These are phyloP conservation scores for Penicillium sp. DNA, from an alignment of 2,329 filamentous ascomycete genomes.

Conservation along the genomic window DNA sequence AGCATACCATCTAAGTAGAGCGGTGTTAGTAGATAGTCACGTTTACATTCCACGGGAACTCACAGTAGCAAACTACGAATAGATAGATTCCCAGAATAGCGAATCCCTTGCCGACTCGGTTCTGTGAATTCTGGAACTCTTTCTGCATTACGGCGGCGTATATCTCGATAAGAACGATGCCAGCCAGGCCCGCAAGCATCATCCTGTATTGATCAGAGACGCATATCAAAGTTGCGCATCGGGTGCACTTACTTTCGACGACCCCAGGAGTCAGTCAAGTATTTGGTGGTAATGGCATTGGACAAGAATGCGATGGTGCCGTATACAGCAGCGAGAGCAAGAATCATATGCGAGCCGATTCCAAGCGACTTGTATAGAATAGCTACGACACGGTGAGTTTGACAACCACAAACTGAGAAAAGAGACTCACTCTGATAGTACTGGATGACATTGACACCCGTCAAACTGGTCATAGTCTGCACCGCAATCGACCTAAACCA, in stretches of 20 bases:
- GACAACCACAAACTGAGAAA: slow-evolving; percentile 26
- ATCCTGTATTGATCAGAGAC: slow-evolving; percentile 39
- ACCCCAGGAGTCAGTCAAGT: slow-evolving; percentile 56
- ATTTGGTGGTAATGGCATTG: slow-evolving; percentile 51
- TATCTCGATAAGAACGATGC: slow-evolving; percentile 54
- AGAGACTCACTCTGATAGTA: slow-evolving; percentile 31
- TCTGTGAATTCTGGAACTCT: slow-evolving; percentile 53
- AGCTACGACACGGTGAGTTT: slow-evolving; percentile 33
- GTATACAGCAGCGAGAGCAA: slow-evolving; percentile 53
- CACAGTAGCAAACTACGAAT: slow-evolving; percentile 54
- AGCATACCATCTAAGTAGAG: slow-evolving; percentile 46
- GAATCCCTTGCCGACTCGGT: slow-evolving; percentile 55
- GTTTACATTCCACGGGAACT: slow-evolving; percentile 14
- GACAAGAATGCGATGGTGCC: slow-evolving; percentile 51
- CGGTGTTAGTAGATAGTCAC: slow-evolving; percentile 2
- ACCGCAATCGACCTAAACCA: slow-evolving; percentile 48
- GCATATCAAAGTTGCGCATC: neutral
- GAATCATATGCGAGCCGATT: slow-evolving; percentile 48
- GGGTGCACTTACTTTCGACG: slow-evolving; percentile 46
- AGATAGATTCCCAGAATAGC: slow-evolving; percentile 57
- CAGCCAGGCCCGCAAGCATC: slow-evolving; percentile 51
- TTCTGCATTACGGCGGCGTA: slow-evolving; percentile 58
- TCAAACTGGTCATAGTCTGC: slow-evolving; percentile 55
- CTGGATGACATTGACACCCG: slow-evolving; percentile 56
- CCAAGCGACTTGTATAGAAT: slow-evolving; percentile 54